Conservation (phyloP, 257 asterid species). For the Euphrasia confusa region DNA sequence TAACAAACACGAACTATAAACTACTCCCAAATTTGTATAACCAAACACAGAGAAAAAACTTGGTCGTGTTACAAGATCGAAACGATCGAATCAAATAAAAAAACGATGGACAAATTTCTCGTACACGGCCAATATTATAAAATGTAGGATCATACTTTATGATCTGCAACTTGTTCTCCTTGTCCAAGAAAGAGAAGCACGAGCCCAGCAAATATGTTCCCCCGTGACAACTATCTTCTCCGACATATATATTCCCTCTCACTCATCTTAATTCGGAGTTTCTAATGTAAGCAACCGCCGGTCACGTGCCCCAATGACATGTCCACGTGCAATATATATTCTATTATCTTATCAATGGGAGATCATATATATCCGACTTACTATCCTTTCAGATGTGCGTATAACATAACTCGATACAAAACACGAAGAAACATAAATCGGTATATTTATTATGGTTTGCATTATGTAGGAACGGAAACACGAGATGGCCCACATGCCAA, state of each 20-base stretch:
- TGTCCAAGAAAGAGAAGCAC: constrained; percentile 24
- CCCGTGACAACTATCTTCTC: constrained; percentile 18
- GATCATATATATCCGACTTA: too few species aligned
- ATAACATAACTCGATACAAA: background rate
- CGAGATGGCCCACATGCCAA: constrained; percentile 19
- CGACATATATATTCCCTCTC: background rate
- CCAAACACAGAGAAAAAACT: too few species aligned
- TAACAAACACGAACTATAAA: too few species aligned
- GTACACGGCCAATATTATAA: background rate
- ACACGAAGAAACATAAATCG: too few species aligned
- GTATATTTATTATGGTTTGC: too few species aligned
- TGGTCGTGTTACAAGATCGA: too few species aligned
- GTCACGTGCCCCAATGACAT: constrained; percentile 24
- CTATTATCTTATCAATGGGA: too few species aligned
- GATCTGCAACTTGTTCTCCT: background rate
- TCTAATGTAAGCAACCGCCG: background rate
- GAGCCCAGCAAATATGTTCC: constrained; percentile 26
- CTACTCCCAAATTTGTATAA: too few species aligned
- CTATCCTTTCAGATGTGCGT: background rate
- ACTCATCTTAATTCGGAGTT: constrained; percentile 12
- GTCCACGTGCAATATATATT: constrained; percentile 10
- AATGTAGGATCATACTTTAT: background rate
- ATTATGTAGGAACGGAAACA: constrained; percentile 11
- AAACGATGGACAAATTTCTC: too few species aligned
- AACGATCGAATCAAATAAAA: background rate